Evolutionary conservation across 495 filamentous ascomycete genomes (phyloP).

Genomic region (Trichoderma orchidacearum): DNA sequence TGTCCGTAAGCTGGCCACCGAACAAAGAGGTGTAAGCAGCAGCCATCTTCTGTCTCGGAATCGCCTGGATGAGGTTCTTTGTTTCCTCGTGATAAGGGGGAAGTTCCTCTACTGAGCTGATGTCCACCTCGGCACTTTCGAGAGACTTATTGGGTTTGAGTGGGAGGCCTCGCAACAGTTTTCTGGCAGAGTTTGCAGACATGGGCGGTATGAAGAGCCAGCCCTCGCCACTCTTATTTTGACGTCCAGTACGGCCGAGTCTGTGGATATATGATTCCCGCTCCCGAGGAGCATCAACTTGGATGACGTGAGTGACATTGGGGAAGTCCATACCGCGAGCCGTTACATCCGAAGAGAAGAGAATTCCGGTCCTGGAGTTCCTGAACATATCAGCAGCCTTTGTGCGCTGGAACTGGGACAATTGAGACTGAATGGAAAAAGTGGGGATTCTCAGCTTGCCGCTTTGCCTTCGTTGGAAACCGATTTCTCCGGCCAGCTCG

Average conservation of each 20-base stretch:
- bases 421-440: conserved; percentile 65
- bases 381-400: conserved; percentile 59
- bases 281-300: conserved; percentile 57
- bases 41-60: conserved; percentile 16
- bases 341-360: conserved; percentile 89
- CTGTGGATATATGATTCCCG: conserved; percentile 82
- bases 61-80: conserved; percentile 16
- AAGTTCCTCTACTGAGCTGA: conserved; percentile 21
- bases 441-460: conserved; percentile 22
- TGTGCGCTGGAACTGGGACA: conserved; percentile 57
- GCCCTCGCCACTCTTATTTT: conserved; percentile 64
- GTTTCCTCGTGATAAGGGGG: conserved; percentile 23
- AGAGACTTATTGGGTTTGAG: conserved; percentile 41
- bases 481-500: conserved; percentile 42
- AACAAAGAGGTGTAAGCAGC: conserved; percentile 33
- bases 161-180: conserved; percentile 48
- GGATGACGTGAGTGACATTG: conserved; percentile 80
- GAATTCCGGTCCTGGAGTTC: conserved; percentile 44
- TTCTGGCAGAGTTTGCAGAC: conserved; percentile 37
- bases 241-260: conserved; percentile 60
- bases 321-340: conserved; percentile 97
- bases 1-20: conserved; percentile 27
- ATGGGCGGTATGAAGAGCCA: conserved; percentile 56
- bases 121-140: conserved; percentile 31
- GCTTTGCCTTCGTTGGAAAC: conserved; percentile 31